A percentile compares a stretch with the other conserved stretches of the same genome.
Conservation (phyloP, 2,329 filamentous ascomycete species). For the Fusarium temperatum region DNA sequence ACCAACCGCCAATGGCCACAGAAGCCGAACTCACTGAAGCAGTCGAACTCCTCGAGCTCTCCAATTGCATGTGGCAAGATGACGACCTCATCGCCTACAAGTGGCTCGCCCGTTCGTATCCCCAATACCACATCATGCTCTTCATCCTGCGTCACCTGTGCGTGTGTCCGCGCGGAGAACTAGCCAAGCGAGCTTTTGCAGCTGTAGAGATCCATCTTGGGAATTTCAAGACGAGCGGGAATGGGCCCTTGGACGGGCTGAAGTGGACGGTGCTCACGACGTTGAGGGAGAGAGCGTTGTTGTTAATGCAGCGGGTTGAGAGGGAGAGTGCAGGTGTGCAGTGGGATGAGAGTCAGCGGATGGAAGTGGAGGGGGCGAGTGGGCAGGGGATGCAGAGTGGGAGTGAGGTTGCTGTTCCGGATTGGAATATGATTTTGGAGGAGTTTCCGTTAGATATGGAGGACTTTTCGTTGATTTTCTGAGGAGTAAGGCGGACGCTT, state of each 20-base stretch:
- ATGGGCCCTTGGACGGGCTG: constrained; percentile 14
- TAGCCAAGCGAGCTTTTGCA: constrained; percentile 47
- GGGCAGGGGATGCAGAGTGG: neutral
- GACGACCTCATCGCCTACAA: constrained; percentile 50
- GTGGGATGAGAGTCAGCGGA: neutral
- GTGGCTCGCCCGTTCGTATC: constrained; percentile 52
- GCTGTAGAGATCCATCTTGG: constrained; percentile 26
- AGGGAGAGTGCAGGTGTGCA: neutral
- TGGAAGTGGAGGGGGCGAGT: neutral
- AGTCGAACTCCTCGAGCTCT: constrained; percentile 46
- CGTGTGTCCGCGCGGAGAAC: constrained; percentile 46
- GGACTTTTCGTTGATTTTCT: constrained; percentile 34
- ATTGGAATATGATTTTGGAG: constrained; percentile 44
- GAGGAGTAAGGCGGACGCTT: neutral
- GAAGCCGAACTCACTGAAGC: constrained; percentile 49
- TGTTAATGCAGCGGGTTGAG: constrained; percentile 29
- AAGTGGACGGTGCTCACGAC: constrained; percentile 47
- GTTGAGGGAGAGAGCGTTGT: constrained; percentile 43
- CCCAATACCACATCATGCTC: constrained; percentile 55
- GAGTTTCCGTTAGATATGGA: constrained; percentile 43
- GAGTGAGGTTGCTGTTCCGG: constrained; percentile 28
- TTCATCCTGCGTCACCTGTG: constrained; percentile 56
- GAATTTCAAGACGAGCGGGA: neutral
- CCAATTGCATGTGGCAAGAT: constrained; percentile 44
- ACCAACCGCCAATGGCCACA: constrained; percentile 35